Evolutionary conservation across 352 stramenopile genomes (phyloP), one percentile per base, ranked within the genome.

Genomic region (Phytophthora megakarya): DNA sequence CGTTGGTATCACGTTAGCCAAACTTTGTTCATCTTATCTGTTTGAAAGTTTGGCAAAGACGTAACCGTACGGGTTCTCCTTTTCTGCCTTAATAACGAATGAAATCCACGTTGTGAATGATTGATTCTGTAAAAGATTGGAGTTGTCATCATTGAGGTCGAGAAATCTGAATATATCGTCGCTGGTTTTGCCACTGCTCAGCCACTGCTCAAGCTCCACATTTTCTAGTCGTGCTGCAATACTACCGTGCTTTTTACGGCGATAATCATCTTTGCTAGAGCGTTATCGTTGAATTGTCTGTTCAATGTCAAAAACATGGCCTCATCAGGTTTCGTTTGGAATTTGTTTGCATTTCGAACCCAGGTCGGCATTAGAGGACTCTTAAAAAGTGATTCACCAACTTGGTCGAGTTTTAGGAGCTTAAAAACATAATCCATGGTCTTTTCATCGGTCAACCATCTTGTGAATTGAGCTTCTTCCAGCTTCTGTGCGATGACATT

Each of bases 151-250:
- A 8, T 57, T 18, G 1, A 57, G 21, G 5, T 57, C 47, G 10
- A 57, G 37, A 5, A 47, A 23, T 10, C 38, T 47, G 37, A 57
- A 57, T 21, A 47, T 13, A 3, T 46, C 35, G 25, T 47, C 23
- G 1, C 21, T n/a, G n/a, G 49, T 18, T 46, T 47, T 47, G 15
- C 11, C 23, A 15, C 35, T 28, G 8, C 8, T 6, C 18, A 39
- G 6, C 49, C 49, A 57, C 3, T 35, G 32, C 13, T 16, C 18
- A 15, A 23, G 16, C 23, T 38, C 5, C 25, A 21, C 5, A 9
- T 10, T 4, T 12, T 15, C 23, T 23, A 50, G n/a, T 13, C 5
- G 15, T 12, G 1, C 7, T 15, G 43, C 43, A 22, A 37, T 22
- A 5, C 9, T 5, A 5, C 1, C 12, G 10, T 33, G n/a, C 18